Percentiles rank a stretch among this genome's conserved stretches.
Evolutionary conservation across 305 asterid genomes (phyloP).

Genomic region (Salvia sclarea): DNA sequence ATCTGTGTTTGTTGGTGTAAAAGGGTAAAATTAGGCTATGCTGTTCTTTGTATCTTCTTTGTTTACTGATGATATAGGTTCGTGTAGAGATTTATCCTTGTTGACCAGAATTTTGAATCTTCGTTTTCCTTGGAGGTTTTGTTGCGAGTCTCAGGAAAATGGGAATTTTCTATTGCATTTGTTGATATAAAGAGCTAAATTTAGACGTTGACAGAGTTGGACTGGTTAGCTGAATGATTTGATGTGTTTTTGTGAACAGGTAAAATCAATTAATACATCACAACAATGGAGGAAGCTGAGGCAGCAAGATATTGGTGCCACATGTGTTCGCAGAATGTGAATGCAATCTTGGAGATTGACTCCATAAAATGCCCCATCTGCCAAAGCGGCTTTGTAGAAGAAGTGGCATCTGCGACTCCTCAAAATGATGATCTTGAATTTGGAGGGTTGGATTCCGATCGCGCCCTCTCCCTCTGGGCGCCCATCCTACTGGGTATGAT

Average conservation of each 20-base stretch:
- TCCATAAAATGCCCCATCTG: slow-evolving; percentile 73
- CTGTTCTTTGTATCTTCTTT: not conserved
- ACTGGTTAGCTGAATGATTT: slow-evolving; percentile 5
- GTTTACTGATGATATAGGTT: not conserved
- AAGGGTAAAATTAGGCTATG: slow-evolving; percentile 23
- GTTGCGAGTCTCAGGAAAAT: slow-evolving; percentile 1
- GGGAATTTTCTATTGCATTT: not conserved
- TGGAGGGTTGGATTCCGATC: slow-evolving; percentile 63
- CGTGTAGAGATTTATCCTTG: not conserved
- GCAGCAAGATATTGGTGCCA: slow-evolving; percentile 72
- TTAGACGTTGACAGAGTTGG: slow-evolving; percentile 22
- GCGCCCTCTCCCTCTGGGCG: slow-evolving; percentile 84
- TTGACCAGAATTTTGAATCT: slow-evolving; percentile 26
- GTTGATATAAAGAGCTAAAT: not conserved
- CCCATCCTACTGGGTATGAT: slow-evolving; percentile 84
- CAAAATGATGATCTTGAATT: slow-evolving; percentile 46
- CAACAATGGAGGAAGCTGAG: slow-evolving; percentile 55
- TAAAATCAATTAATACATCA: not conserved
- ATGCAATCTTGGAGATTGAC: slow-evolving; percentile 59
- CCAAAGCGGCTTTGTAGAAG: slow-evolving; percentile 75
- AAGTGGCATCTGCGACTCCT: slow-evolving; percentile 50
- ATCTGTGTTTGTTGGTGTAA: not conserved
- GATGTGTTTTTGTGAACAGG: slow-evolving; percentile 21
- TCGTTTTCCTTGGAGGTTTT: slow-evolving; percentile 20
- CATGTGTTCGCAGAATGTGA: slow-evolving; percentile 66